These are phyloP conservation scores for Tylopilus subfusipes DNA, from an alignment of 768 basidiomycete genomes.

Conservation along the genomic window DNA sequence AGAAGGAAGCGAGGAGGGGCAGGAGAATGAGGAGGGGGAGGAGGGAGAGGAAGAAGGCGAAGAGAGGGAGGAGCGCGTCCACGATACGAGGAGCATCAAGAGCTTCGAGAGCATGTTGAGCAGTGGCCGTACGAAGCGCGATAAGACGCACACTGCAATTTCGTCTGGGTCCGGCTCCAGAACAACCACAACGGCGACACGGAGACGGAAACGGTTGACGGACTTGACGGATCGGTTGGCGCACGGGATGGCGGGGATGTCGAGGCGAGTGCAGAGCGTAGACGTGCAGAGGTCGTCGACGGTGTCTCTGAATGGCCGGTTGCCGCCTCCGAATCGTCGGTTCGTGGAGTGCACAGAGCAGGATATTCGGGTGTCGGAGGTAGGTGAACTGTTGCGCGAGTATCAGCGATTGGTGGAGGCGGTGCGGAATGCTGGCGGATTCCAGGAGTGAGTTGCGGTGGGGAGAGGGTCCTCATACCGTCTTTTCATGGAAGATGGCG, in stretches of 20 bases:
- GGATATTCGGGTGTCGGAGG: slow-evolving; percentile 79
- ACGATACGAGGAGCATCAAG: slow-evolving; percentile 71
- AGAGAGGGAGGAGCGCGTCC: slow-evolving; percentile 29
- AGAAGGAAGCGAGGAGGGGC: neutral
- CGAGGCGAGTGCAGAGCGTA: slow-evolving; percentile 40
- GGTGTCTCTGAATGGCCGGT: slow-evolving; percentile 31
- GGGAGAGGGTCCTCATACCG: too few species aligned
- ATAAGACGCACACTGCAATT: rapidly evolving
- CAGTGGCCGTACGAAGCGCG: slow-evolving; percentile 21
- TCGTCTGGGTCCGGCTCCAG: neutral
- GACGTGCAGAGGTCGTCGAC: slow-evolving; percentile 30
- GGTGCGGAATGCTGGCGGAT: slow-evolving; percentile 51
- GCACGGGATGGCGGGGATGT: slow-evolving; percentile 56
- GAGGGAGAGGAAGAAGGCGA: slow-evolving; percentile 26
- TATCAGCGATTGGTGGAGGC: slow-evolving; percentile 77
- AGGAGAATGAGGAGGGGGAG: slow-evolving; percentile 25
- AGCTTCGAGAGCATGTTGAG: slow-evolving; percentile 89
- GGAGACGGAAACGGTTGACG: slow-evolving; percentile 51
- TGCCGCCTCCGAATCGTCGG: slow-evolving; percentile 61
- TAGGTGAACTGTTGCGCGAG: slow-evolving; percentile 74
- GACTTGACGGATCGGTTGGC: slow-evolving; percentile 74
- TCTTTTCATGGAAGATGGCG: too few species aligned
- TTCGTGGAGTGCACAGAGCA: slow-evolving; percentile 72
- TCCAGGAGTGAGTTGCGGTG: slow-evolving; percentile 19
- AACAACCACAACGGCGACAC: slow-evolving; percentile 1